phyloP scores from a whole-genome alignment of 306 rosid genomes.

The Vicia sativa region DNA sequence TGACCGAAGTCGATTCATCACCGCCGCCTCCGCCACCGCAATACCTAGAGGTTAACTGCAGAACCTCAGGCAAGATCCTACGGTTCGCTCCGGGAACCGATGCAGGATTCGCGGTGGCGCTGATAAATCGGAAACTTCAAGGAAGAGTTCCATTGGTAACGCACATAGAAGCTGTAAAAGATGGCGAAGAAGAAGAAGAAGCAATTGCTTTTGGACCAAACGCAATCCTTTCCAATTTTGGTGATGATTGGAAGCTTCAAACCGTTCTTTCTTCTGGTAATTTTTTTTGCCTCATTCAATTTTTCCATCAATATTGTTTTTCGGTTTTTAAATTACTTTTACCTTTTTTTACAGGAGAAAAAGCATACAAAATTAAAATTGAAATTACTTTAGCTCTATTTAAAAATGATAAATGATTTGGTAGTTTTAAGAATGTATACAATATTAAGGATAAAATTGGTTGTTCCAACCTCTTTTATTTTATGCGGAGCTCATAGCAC shows the following conservation, averaged over 20 bases:
- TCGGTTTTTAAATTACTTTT: background rate
- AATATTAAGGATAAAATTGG: too few species aligned
- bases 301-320: background rate
- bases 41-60: constrained; percentile 69
- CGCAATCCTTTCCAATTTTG: constrained; percentile 56
- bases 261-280: constrained; percentile 45
- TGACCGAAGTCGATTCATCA: constrained; percentile 1
- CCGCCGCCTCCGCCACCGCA: constrained; percentile 5
- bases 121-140: constrained; percentile 60
- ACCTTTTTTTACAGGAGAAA: background rate
- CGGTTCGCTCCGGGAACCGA: constrained; percentile 74
- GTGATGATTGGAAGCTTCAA: constrained; percentile 64
- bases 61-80: constrained; percentile 58
- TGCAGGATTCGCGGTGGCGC: constrained; percentile 63
- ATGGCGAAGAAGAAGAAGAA: constrained; percentile 72
- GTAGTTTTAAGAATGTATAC: too few species aligned
- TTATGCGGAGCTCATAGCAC: too few species aligned
- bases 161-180: constrained; percentile 69
- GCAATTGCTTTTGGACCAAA: constrained; percentile 74
- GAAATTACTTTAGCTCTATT: too few species aligned
- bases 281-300: background rate
- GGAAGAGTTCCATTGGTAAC: constrained; percentile 36
- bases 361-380: too few species aligned
- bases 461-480: too few species aligned
- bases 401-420: too few species aligned